These are phyloP conservation scores for Posidonia oceanica DNA, from an alignment of 116 monocot genomes.

Conservation along the genomic window DNA sequence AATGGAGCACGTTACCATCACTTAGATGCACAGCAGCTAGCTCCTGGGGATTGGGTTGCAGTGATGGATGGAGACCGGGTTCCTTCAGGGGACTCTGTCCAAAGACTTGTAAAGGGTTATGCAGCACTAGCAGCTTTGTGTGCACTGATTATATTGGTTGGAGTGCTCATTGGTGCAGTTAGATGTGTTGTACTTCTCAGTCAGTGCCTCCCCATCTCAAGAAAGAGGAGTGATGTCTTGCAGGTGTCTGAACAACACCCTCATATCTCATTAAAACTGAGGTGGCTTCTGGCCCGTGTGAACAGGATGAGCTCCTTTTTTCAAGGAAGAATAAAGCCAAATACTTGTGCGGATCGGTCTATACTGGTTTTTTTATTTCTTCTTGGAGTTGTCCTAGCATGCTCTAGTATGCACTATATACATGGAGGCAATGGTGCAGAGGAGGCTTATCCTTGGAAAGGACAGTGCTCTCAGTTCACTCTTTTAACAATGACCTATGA, in stretches of 20 bases:
- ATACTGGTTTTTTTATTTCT: slow-evolving; percentile 26
- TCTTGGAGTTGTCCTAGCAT: slow-evolving; percentile 30
- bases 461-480: slow-evolving; percentile 83
- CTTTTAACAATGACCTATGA: slow-evolving; percentile 82
- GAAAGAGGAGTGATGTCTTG: slow-evolving; percentile 33
- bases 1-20: slow-evolving; percentile 85
- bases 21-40: slow-evolving; percentile 64
- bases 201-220: slow-evolving; percentile 34
- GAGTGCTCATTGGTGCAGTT: slow-evolving; percentile 33
- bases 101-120: slow-evolving; percentile 47
- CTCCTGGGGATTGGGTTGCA: slow-evolving; percentile 59
- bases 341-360: slow-evolving; percentile 28
- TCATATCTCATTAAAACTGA: slow-evolving; percentile 24
- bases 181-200: slow-evolving; percentile 34
- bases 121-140: slow-evolving; percentile 23
- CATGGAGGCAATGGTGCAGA: slow-evolving; percentile 65
- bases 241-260: slow-evolving; percentile 2
- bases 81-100: slow-evolving; percentile 58
- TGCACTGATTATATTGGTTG: slow-evolving; percentile 32
- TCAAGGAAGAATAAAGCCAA: slow-evolving; percentile 47
- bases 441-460: slow-evolving; percentile 58
- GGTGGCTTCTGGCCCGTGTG: slow-evolving; percentile 19
- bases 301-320: slow-evolving; percentile 26
- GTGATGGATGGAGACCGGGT: slow-evolving; percentile 88
- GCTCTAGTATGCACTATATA: slow-evolving; percentile 45